phyloP scores from a whole-genome alignment of 257 asterid species.

The Apocynum venetum region DNA sequence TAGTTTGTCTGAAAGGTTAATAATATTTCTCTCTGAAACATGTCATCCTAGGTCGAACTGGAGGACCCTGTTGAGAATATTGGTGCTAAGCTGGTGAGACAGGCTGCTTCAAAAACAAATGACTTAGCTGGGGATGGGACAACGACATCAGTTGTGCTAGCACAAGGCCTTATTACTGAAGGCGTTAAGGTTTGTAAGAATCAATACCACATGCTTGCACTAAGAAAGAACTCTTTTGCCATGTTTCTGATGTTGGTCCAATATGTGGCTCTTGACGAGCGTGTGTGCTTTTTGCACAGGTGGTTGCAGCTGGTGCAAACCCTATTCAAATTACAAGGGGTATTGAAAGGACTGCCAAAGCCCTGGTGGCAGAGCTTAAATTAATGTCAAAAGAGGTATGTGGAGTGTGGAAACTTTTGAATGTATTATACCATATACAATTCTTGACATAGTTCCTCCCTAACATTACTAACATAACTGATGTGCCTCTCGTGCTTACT shows the following conservation, averaged over 20 bases:
- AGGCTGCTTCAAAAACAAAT: conserved; percentile 43
- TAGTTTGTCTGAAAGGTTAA: background rate
- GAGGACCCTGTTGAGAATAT: conserved; percentile 42
- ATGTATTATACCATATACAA: background rate
- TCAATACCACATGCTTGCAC: background rate
- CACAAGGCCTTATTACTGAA: conserved; percentile 38
- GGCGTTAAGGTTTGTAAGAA: conserved; percentile 35
- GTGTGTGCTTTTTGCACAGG: conserved; percentile 25
- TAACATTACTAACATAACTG: too few relatives aligned
- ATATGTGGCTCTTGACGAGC: background rate
- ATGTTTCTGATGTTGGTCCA: background rate
- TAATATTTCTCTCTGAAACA: background rate
- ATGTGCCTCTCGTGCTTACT: background rate
- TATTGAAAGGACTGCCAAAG: conserved; percentile 47
- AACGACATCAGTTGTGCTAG: conserved; percentile 39
- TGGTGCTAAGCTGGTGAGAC: conserved; percentile 39
- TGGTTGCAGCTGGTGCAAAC: conserved; percentile 63
- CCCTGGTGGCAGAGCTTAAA: conserved; percentile 51
- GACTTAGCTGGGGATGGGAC: conserved; percentile 45
- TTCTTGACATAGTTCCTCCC: background rate
- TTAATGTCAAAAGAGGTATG: conserved; percentile 52
- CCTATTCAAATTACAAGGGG: conserved; percentile 60
- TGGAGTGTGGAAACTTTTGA: background rate
- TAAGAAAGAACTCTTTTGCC: background rate
- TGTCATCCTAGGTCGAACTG: conserved; percentile 29